Conservation (phyloP, 1,284 basidiomycete species). For the Somion occarium region DNA sequence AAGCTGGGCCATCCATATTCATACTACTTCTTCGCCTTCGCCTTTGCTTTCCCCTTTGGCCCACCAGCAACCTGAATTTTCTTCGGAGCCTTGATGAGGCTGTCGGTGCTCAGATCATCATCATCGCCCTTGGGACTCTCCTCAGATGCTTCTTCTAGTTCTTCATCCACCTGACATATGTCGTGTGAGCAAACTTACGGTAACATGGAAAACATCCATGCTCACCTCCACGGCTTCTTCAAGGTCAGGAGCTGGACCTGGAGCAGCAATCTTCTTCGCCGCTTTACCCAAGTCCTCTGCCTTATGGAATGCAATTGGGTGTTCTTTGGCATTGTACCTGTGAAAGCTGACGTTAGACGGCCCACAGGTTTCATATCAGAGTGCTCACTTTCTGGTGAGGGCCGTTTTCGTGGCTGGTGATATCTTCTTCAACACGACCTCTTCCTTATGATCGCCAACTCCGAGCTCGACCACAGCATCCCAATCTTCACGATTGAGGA, state of each 20-base stretch:
- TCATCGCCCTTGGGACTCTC: constrained; percentile 26
- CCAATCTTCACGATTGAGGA: constrained; percentile 91
- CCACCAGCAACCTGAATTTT: constrained; percentile 30
- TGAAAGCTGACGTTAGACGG: neutral
- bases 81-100: constrained; percentile 41
- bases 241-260: constrained; percentile 75
- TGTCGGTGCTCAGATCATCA: constrained; percentile 44
- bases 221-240: constrained; percentile 78
- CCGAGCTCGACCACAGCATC: constrained; percentile 93
- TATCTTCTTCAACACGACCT: constrained; percentile 79
- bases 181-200: neutral
- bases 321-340: constrained; percentile 84
- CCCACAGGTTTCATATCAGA: no score
- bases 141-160: constrained; percentile 38
- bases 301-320: constrained; percentile 91
- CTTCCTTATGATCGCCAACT: constrained; percentile 75
- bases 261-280: constrained; percentile 72
- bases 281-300: constrained; percentile 71
- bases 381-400: constrained; percentile 78
- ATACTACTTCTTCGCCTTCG: neutral
- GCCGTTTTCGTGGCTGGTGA: constrained; percentile 76
- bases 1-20: no score
- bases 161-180: constrained; percentile 32
- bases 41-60: neutral
- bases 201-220: constrained; percentile 1